phyloP scores from a whole-genome alignment of 2,329 filamentous ascomycete genomes.

The Talaromyces islandicus region DNA sequence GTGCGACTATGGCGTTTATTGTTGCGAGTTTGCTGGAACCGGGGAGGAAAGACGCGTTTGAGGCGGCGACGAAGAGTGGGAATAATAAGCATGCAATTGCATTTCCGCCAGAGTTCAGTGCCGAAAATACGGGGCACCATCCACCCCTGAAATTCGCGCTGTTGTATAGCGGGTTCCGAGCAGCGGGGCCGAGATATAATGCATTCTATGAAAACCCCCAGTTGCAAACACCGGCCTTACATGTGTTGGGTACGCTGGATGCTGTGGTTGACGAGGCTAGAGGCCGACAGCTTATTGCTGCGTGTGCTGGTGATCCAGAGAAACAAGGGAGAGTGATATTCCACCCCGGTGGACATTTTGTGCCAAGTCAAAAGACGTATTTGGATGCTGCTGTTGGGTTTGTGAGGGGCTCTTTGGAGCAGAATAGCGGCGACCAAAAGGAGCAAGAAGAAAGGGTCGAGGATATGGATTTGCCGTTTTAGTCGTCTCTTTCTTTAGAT shows the following conservation, averaged over 20 bases:
- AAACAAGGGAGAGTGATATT: constrained; percentile 52
- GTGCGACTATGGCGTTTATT: constrained; percentile 65
- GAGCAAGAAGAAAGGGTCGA: constrained; percentile 53
- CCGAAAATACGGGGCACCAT: constrained; percentile 33
- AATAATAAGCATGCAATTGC: constrained; percentile 32
- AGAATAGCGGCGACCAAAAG: constrained; percentile 23
- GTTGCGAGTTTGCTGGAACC: constrained; percentile 66
- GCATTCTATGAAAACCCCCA: constrained; percentile 66
- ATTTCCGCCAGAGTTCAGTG: constrained; percentile 47
- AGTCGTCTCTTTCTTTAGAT: constrained; percentile 1
- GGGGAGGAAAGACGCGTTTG: constrained; percentile 42
- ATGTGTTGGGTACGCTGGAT: constrained; percentile 78
- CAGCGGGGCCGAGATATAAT: constrained; percentile 54
- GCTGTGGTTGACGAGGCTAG: constrained; percentile 78
- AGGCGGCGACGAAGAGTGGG: constrained; percentile 8
- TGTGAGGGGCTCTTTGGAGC: constrained; percentile 51
- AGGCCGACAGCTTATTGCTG: constrained; percentile 61
- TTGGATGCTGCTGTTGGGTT: constrained; percentile 69
- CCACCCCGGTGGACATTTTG: constrained; percentile 86
- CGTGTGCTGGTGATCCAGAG: constrained; percentile 52
- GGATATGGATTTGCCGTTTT: constrained; percentile 65
- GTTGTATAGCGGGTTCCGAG: constrained; percentile 70
- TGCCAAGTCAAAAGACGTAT: constrained; percentile 78
- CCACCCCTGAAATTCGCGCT: constrained; percentile 64
- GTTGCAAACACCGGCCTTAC: constrained; percentile 70